These are phyloP conservation scores for Whalleya microplaca DNA, from an alignment of 2,329 filamentous ascomycete species.

Conservation along the genomic window DNA sequence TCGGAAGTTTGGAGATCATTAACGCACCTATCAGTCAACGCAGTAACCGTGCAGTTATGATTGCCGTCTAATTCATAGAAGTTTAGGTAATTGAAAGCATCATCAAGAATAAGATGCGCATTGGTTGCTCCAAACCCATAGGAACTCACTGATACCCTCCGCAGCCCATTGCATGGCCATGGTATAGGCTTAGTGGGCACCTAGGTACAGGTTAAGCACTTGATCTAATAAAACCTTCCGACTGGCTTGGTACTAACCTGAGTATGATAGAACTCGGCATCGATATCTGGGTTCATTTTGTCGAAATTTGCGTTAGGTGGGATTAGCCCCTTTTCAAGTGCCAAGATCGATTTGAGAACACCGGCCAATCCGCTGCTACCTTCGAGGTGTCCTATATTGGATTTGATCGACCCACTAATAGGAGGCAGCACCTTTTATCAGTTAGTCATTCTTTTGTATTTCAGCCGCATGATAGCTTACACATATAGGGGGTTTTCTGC, in stretches of 20 bases:
- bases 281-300: conserved; percentile 22
- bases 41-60: conserved; percentile 21
- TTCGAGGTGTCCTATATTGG: conserved; percentile 35
- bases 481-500: conserved; percentile 30
- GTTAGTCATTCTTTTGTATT: conserved; percentile 6
- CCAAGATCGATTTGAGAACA: conserved; percentile 36
- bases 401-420: conserved; percentile 30
- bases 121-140: conserved; percentile 37
- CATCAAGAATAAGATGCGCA: conserved; percentile 31
- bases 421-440: neutral
- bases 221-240: too few species aligned
- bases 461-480: conserved; percentile 30
- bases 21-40: too few species aligned
- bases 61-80: conserved; percentile 20
- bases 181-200: conserved; percentile 24
- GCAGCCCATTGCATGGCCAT: conserved; percentile 40
- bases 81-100: conserved; percentile 29
- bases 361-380: conserved; percentile 34
- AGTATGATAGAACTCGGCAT: conserved; percentile 17
- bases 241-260: conserved; percentile 2
- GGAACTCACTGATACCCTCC: conserved; percentile 36
- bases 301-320: conserved; percentile 28
- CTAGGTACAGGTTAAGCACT: conserved; percentile 30
- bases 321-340: conserved; percentile 27
- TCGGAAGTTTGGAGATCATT: too few species aligned